Conservation (phyloP, 805 yeast genomes). For the Clavispora vitiphila region DNA sequence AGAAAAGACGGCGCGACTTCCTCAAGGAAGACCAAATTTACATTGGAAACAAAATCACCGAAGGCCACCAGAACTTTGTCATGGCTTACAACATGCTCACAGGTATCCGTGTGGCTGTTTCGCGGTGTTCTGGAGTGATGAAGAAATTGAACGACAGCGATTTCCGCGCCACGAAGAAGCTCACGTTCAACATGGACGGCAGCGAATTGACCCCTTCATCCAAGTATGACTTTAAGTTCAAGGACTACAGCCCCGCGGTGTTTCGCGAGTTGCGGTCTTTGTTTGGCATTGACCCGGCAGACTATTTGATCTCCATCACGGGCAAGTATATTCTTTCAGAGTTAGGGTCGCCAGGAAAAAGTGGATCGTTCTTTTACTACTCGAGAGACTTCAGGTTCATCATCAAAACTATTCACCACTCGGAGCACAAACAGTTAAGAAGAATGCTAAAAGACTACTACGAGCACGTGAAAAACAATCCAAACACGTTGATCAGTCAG, state of each 20-base stretch:
- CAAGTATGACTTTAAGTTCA: conserved; percentile 91
- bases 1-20: conserved; percentile 36
- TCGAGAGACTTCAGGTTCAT: conserved; percentile 91
- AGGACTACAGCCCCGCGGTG: conserved; percentile 93
- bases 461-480: conserved; percentile 73
- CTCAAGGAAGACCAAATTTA: conserved; percentile 53
- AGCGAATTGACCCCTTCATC: conserved; percentile 90
- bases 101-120: conserved; percentile 92
- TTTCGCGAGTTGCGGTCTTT: conserved; percentile 75
- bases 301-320: conserved; percentile 85
- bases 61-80: conserved; percentile 89
- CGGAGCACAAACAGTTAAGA: conserved; percentile 84
- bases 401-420: conserved; percentile 90
- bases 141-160: conserved; percentile 66
- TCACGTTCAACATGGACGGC: conserved; percentile 83
- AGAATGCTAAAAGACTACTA: conserved; percentile 71
- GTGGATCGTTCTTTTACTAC: conserved; percentile 94
- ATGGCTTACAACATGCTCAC: conserved; percentile 97
- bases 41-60: conserved; percentile 78
- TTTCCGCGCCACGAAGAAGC: conserved; percentile 66
- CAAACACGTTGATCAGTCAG: conserved; percentile 88
- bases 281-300: conserved; percentile 93
- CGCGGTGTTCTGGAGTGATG: conserved; percentile 83
- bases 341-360: conserved; percentile 92
- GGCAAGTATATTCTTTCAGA: conserved; percentile 90